Evolutionary conservation across 1,139 yeast species (phyloP).

Genomic region (Lizanozyma gosingica): DNA sequence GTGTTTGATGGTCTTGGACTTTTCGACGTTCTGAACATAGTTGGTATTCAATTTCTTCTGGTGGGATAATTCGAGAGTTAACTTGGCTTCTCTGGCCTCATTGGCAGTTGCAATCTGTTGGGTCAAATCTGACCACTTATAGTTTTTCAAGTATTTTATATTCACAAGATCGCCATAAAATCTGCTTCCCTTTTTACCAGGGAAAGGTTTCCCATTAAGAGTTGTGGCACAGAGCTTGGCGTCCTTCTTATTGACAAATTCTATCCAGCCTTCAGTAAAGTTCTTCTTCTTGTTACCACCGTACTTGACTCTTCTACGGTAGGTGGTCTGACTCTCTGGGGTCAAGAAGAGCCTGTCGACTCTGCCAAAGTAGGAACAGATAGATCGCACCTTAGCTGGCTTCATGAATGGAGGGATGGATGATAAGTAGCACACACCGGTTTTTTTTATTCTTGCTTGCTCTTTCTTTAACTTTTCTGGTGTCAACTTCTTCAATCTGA

Average conservation of each 20-base stretch:
- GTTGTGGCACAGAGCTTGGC: conserved; percentile 87
- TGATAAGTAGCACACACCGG: conserved; percentile 90
- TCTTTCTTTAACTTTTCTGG: conserved; percentile 49
- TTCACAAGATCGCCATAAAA: conserved; percentile 92
- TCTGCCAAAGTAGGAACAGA: conserved; percentile 73
- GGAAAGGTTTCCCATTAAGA: conserved; percentile 78
- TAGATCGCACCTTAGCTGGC: conserved; percentile 80
- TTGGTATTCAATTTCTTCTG: conserved; percentile 81
- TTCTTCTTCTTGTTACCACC: conserved; percentile 93
- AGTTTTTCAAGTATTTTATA: conserved; percentile 79
- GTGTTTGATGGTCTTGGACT: conserved; percentile 68
- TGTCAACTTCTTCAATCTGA: conserved; percentile 41
- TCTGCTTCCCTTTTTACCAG: conserved; percentile 89
- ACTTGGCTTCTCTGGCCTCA: conserved; percentile 78
- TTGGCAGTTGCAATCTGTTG: conserved; percentile 90
- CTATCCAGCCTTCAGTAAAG: conserved; percentile 97
- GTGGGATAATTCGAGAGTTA: conserved; percentile 81
- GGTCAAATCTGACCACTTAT: conserved; percentile 92
- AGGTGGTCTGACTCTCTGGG: conserved; percentile 67
- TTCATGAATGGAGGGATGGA: conserved; percentile 96
- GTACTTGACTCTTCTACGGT: conserved; percentile 63
- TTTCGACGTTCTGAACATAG: conserved; percentile 77
- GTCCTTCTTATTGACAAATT: conserved; percentile 70
- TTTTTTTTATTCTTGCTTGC: conserved; percentile 50
- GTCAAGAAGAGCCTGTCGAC: conserved; percentile 78